A percentile compares a stretch with the other conserved stretches of the same genome.
phyloP scores from a whole-genome alignment of 106 monocot species.

The Posidonia australis region DNA sequence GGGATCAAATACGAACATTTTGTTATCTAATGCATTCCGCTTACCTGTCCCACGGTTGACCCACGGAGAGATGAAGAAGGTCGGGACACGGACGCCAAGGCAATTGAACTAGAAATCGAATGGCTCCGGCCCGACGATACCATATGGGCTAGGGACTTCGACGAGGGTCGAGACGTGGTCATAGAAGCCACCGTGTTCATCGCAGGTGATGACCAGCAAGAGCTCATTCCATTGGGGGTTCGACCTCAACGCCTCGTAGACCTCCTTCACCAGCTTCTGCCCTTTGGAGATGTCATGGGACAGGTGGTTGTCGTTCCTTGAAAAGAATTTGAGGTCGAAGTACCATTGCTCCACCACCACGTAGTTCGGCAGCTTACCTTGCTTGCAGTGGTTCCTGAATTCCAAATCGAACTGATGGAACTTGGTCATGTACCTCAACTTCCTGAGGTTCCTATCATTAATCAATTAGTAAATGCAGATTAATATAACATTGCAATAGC shows the following conservation, averaged over 20 bases:
- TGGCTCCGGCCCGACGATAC: slow-evolving; percentile 50
- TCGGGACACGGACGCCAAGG: slow-evolving; percentile 72
- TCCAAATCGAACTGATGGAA: slow-evolving; percentile 74
- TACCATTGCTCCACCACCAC: slow-evolving; percentile 85
- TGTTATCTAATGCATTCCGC: not conserved
- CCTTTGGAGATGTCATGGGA: slow-evolving; percentile 85
- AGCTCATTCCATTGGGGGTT: slow-evolving; percentile 89
- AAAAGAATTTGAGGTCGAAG: slow-evolving; percentile 67
- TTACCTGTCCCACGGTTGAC: slow-evolving; percentile 66
- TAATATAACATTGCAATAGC: no score
- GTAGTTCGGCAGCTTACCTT: slow-evolving; percentile 93
- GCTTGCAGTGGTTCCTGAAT: slow-evolving; percentile 69
- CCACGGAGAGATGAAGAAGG: slow-evolving; percentile 87
- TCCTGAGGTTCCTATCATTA: slow-evolving; percentile 52
- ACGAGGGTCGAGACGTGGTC: slow-evolving; percentile 78
- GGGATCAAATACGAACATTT: no score
- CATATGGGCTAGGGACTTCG: slow-evolving; percentile 74
- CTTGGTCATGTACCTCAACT: slow-evolving; percentile 42
- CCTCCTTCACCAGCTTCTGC: slow-evolving; percentile 74
- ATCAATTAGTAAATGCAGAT: no score
- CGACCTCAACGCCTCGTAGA: slow-evolving; percentile 83
- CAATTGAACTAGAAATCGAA: slow-evolving; percentile 80
- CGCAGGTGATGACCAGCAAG: slow-evolving; percentile 69
- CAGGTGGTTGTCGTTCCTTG: slow-evolving; percentile 92
- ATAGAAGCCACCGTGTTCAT: slow-evolving; percentile 93